Percentiles rank a stretch among this genome's conserved stretches.
These are phyloP conservation scores for Aspergillus felis DNA, from an alignment of 2,329 filamentous ascomycete species.

Conservation along the genomic window DNA sequence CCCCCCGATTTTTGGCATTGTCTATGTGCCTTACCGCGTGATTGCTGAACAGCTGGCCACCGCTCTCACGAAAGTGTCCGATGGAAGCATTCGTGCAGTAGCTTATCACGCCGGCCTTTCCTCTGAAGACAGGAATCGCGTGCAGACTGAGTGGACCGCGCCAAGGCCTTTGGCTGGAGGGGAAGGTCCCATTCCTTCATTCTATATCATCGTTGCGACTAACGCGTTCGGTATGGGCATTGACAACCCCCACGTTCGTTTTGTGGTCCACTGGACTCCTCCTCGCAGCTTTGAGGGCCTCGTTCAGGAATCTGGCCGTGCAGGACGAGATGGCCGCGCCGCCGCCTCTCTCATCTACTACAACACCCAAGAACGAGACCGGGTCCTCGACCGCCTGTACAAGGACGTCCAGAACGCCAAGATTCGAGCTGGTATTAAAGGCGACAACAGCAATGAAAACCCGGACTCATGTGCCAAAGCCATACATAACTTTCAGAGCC, in stretches of 20 bases:
- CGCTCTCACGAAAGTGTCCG: constrained; percentile 25
- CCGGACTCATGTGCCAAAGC: constrained; percentile 3
- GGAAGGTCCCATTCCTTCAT: constrained; percentile 52
- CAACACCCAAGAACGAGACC: constrained; percentile 77
- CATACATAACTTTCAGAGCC: constrained; percentile 39
- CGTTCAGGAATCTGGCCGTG: constrained; percentile 91
- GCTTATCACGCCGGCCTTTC: constrained; percentile 59
- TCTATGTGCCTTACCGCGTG: constrained; percentile 44
- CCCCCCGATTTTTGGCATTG: constrained; percentile 43
- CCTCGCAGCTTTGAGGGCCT: constrained; percentile 94
- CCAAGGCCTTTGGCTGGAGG: constrained; percentile 12
- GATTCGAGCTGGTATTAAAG: constrained; percentile 24
- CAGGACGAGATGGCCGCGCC: constrained; percentile 83
- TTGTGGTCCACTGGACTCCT: constrained; percentile 91
- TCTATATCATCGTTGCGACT: constrained; percentile 90
- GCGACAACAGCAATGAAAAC: constrained; percentile 35
- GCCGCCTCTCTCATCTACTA: constrained; percentile 88
- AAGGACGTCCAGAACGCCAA: constrained; percentile 40
- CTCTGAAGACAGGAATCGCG: constrained; percentile 65
- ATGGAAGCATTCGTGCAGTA: constrained; percentile 38
- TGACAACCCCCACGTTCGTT: constrained; percentile 90
- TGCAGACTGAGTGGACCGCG: constrained; percentile 41
- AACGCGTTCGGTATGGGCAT: constrained; percentile 98
- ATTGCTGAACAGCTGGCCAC: constrained; percentile 39
- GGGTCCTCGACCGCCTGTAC: constrained; percentile 56